Conservation (phyloP, 148 eudicot species). For the Vaccinium darrowii region DNA sequence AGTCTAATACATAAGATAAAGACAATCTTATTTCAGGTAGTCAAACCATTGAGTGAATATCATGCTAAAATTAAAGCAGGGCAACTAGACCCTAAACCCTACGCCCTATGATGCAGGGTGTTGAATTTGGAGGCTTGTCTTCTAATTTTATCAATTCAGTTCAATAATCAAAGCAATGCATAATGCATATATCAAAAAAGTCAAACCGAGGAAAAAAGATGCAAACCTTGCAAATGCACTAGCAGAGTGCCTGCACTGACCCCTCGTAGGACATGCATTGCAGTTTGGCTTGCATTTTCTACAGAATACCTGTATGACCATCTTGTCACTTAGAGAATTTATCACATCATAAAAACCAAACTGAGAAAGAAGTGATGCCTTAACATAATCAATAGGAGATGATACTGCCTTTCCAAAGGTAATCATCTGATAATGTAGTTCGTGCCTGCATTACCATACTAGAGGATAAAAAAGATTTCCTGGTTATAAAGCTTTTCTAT, state of each 20-base stretch:
- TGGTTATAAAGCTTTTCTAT: not conserved
- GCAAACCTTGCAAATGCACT: conserved; percentile 94
- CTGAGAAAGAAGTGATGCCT: not conserved
- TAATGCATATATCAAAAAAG: not conserved
- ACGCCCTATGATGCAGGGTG: not conserved
- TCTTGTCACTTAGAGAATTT: conserved; percentile 3
- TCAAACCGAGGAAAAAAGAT: not conserved
- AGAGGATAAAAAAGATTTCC: not conserved
- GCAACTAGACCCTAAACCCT: not conserved
- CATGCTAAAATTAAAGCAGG: not conserved
- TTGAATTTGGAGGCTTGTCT: not conserved
- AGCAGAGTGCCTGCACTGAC: conserved; percentile 94
- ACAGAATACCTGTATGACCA: conserved; percentile 78
- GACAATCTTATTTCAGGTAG: not conserved
- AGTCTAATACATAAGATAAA: not conserved
- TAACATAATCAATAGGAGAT: not conserved
- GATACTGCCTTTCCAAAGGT: conserved; percentile 91
- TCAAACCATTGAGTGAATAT: not conserved
- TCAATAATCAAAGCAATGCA: not conserved
- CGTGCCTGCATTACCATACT: conserved; percentile 51
- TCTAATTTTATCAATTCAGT: conserved; percentile 1
- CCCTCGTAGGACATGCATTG: conserved; percentile 94
- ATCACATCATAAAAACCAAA: not conserved
- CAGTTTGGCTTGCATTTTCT: conserved; percentile 95
- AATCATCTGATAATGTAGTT: conserved; percentile 96